These are phyloP conservation scores for Pseudozyma thailandica DNA, from an alignment of 1,284 basidiomycete species.

Conservation along the genomic window DNA sequence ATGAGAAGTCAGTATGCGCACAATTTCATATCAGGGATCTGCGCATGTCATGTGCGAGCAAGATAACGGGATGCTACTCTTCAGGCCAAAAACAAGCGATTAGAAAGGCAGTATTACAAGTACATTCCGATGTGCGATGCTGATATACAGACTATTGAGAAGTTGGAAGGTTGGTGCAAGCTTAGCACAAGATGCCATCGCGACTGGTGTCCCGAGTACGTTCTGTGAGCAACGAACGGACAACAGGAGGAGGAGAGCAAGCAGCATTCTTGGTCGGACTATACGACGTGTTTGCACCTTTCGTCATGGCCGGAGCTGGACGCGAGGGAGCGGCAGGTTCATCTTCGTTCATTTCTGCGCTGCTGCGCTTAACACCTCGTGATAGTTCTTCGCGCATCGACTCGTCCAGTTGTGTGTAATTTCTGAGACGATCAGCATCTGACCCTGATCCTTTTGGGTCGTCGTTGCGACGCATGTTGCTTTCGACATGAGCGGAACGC, in stretches of 20 bases:
- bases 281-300: constrained; percentile 1
- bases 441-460: not conserved
- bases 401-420: not conserved
- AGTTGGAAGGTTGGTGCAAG: too few species aligned
- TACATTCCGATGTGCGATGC: not conserved
- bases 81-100: too few species aligned
- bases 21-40: not conserved
- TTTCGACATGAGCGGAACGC: constrained; percentile 13
- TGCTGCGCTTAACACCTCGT: constrained; percentile 29
- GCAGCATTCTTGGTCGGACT: constrained; percentile 14
- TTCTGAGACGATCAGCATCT: not conserved
- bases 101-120: not conserved
- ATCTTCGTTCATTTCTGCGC: constrained; percentile 38
- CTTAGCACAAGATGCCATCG: constrained; percentile 38
- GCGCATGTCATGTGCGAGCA: not conserved
- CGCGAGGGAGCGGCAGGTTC: constrained; percentile 3
- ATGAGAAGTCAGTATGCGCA: not conserved
- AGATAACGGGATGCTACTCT: too few species aligned
- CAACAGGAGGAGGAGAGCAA: constrained; percentile 20
- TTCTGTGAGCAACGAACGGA: constrained; percentile 16
- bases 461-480: constrained; percentile 3
- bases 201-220: constrained; percentile 27
- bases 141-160: too few species aligned
- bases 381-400: constrained; percentile 3
- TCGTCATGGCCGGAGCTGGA: constrained; percentile 2